Conservation (phyloP, 2,329 filamentous ascomycete genomes). For the Claviceps quebecensis region DNA sequence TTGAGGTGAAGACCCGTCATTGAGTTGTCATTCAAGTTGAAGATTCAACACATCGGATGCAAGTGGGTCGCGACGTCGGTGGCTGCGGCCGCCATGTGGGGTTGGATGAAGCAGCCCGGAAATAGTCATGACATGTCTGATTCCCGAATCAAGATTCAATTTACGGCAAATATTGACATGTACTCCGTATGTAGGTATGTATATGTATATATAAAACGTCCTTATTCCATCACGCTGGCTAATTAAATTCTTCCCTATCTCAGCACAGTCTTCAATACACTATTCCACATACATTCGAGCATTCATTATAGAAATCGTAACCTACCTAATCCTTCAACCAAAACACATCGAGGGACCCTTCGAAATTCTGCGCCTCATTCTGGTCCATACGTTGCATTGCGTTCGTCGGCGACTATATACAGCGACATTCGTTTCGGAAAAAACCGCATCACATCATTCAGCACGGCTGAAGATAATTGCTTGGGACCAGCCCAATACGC, state of each 20-base stretch:
- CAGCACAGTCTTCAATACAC: neutral
- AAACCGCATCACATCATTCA: conserved; percentile 10
- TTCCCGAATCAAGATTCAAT: no score
- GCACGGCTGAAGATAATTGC: conserved; percentile 50
- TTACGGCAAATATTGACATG: neutral
- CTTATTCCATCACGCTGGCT: neutral
- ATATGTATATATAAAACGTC: neutral
- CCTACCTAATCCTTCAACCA: neutral
- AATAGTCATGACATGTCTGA: no score
- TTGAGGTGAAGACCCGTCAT: conserved; percentile 1
- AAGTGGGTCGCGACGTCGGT: neutral
- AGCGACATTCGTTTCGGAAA: neutral
- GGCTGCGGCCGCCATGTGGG: neutral
- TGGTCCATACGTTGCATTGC: conserved; percentile 1
- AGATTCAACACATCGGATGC: neutral
- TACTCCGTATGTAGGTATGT: neutral
- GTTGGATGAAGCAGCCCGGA: neutral
- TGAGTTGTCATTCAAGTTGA: conserved; percentile 1
- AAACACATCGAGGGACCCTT: neutral
- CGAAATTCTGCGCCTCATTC: neutral
- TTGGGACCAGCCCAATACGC: conserved; percentile 48
- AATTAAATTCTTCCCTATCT: neutral
- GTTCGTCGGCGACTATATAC: conserved; percentile 1
- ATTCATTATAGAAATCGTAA: neutral
- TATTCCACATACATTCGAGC: neutral